Conservation (phyloP, 495 filamentous ascomycete genomes). For the Jackrogersella minutella region DNA sequence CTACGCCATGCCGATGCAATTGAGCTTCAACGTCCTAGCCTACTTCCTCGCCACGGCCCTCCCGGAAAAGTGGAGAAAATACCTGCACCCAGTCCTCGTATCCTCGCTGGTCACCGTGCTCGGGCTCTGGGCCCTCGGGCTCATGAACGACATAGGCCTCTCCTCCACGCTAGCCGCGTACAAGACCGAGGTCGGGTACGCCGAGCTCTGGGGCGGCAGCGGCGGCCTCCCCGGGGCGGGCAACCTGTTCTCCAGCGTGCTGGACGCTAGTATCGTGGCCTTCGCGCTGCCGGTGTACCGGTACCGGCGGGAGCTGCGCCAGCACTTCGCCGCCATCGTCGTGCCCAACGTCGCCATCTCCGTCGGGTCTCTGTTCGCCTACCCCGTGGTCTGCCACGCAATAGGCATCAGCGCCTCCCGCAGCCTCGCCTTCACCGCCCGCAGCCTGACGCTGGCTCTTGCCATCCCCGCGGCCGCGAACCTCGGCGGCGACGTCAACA, state of each 20-base stretch:
- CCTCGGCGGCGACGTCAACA: slow-evolving; percentile 60
- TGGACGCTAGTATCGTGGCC: slow-evolving; percentile 62
- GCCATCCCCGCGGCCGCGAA: slow-evolving; percentile 58
- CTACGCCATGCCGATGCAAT: slow-evolving; percentile 64
- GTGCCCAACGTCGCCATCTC: slow-evolving; percentile 57
- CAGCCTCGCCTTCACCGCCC: slow-evolving; percentile 58
- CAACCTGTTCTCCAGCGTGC: slow-evolving; percentile 56
- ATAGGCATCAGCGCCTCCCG: slow-evolving; percentile 56
- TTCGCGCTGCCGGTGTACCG: slow-evolving; percentile 64
- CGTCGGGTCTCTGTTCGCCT: slow-evolving; percentile 58
- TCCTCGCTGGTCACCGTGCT: slow-evolving; percentile 56
- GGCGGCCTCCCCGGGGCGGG: slow-evolving; percentile 54
- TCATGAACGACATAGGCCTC: slow-evolving; percentile 46
- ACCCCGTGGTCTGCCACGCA: slow-evolving; percentile 57
- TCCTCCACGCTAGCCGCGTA: slow-evolving; percentile 49
- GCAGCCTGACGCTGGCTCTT: slow-evolving; percentile 62
- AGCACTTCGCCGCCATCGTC: slow-evolving; percentile 58
- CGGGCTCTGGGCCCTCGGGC: slow-evolving; percentile 56
- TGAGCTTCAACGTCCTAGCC: slow-evolving; percentile 56
- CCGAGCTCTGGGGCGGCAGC: slow-evolving; percentile 51
- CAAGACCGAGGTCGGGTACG: slow-evolving; percentile 55
- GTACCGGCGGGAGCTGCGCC: slow-evolving; percentile 57
- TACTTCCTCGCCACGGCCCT: slow-evolving; percentile 58
- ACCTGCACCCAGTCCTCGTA: slow-evolving; percentile 62
- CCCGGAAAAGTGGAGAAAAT: slow-evolving; percentile 51